Conservation (phyloP, 176 grass and related monocot species). For the Leersia perrieri region DNA sequence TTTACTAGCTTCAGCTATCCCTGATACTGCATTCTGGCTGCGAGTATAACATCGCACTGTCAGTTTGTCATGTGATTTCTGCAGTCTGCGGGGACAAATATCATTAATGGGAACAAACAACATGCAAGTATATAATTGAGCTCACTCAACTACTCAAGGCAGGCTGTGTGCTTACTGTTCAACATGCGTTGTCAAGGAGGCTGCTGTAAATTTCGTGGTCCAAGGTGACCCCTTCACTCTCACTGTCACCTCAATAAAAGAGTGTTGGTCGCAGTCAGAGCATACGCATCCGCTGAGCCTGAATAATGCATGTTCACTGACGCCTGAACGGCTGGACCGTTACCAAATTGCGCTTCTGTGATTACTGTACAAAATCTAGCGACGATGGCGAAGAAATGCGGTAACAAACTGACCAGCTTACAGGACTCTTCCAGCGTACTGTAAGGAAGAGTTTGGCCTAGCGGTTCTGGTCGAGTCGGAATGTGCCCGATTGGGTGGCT, state of each 20-base stretch:
- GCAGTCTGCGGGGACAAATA: background rate
- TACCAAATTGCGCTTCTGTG: background rate
- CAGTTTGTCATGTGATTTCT: background rate
- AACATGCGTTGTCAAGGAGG: background rate
- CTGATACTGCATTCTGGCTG: background rate
- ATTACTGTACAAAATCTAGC: background rate
- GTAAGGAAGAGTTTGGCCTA: no score
- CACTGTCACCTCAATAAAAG: background rate
- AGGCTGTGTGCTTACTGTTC: background rate
- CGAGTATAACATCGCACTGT: no score
- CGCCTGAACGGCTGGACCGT: background rate
- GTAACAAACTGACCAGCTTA: background rate
- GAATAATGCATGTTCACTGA: background rate
- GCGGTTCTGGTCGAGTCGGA: no score
- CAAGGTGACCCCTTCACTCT: background rate
- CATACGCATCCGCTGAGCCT: background rate
- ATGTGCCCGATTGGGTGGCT: no score
- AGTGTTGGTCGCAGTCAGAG: background rate
- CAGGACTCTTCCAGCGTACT: no score
- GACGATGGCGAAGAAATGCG: background rate
- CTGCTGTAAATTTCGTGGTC: conserved; percentile 23
- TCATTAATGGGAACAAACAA: background rate
- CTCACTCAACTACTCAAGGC: background rate
- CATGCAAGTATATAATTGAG: background rate
- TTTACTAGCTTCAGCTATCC: background rate